A percentile compares a stretch with the other conserved stretches of the same genome.
phyloP scores from a whole-genome alignment of 2,329 filamentous ascomycete species.

The Arthrobotrys megalospora region DNA sequence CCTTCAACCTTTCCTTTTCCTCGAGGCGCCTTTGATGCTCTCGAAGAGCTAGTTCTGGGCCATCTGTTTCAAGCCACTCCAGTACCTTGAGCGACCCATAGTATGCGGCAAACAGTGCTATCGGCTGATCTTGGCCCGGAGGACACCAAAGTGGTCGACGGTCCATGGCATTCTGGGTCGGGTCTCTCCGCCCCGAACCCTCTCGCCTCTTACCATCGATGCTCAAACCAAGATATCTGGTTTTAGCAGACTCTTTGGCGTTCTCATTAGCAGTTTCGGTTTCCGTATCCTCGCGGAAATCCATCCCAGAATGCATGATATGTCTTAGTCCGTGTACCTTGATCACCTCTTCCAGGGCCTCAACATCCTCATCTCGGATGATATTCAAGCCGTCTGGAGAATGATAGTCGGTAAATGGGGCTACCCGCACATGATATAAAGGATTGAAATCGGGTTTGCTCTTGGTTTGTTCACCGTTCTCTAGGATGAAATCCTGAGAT shows the following conservation, averaged over 20 bases:
- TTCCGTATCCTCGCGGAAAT: background rate
- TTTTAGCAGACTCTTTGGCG: background rate
- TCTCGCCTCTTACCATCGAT: background rate
- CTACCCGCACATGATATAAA: background rate
- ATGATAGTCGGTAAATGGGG: too few relatives aligned
- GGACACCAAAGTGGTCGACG: too few relatives aligned
- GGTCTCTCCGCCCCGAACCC: background rate
- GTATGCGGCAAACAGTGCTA: conserved; percentile 44
- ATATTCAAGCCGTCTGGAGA: background rate
- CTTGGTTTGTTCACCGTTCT: background rate
- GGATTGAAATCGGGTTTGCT: background rate
- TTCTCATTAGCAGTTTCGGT: background rate
- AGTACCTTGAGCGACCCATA: conserved; percentile 75
- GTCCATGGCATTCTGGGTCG: too few relatives aligned
- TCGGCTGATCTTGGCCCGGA: too few relatives aligned
- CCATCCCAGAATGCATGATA: conserved; percentile 4
- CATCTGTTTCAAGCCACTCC: conserved; percentile 83
- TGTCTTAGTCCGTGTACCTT: background rate
- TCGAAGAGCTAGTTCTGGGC: conserved; percentile 74
- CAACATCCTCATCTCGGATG: conserved; percentile 7
- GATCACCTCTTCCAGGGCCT: background rate
- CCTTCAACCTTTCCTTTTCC: background rate
- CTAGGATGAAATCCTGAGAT: background rate
- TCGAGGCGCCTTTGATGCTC: background rate
- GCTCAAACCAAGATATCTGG: background rate